These are phyloP conservation scores for Extremus antarcticus DNA, from an alignment of 495 filamentous ascomycete species.

Conservation along the genomic window DNA sequence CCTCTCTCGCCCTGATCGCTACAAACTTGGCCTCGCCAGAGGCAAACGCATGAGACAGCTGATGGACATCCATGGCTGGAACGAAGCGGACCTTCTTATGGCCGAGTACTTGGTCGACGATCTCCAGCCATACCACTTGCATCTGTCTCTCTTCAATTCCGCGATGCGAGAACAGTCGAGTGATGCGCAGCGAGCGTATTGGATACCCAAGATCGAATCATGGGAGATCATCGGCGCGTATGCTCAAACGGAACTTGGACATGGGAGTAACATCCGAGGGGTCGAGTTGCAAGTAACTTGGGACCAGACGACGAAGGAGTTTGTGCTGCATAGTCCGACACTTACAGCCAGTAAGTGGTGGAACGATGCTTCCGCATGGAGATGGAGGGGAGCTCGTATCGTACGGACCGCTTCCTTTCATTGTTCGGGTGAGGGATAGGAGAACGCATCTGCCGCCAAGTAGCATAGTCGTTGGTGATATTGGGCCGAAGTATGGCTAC, in stretches of 20 bases:
- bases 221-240: constrained; percentile 39
- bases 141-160: constrained; percentile 23
- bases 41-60: constrained; percentile 35
- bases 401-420: constrained; percentile 38
- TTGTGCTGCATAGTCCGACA: constrained; percentile 36
- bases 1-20: constrained; percentile 34
- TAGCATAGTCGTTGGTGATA: constrained; percentile 37
- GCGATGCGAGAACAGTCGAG: constrained; percentile 36
- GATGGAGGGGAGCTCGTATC: constrained; percentile 20
- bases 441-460: constrained; percentile 32
- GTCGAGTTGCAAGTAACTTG: constrained; percentile 35
- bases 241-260: constrained; percentile 24
- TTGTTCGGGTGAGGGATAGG: constrained; percentile 36
- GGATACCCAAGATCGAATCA: constrained; percentile 35
- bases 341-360: constrained; percentile 40
- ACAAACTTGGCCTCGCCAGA: constrained; percentile 35
- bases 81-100: constrained; percentile 26
- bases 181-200: constrained; percentile 32
- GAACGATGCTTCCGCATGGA: constrained; percentile 32
- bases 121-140: constrained; percentile 33
- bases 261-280: constrained; percentile 36
- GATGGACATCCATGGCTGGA: constrained; percentile 30
- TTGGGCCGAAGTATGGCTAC: constrained; percentile 40
- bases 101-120: constrained; percentile 34
- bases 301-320: constrained; percentile 30